Evolutionary conservation across 164 flowering plant species (phyloP).

Genomic region (Kingdonia uniflora): DNA sequence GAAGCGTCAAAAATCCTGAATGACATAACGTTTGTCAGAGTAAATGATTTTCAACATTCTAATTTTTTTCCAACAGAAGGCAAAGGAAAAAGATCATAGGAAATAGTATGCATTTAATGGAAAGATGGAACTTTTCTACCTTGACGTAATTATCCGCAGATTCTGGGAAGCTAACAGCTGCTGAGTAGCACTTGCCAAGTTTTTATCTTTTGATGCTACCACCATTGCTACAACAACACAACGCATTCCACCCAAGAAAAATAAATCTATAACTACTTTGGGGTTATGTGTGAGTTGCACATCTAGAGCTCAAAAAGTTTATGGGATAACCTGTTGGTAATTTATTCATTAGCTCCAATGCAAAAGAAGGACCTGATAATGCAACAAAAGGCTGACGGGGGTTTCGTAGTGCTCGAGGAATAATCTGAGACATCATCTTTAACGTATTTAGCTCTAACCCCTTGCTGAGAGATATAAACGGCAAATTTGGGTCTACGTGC

Average conservation of each 20-base stretch:
- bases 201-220: constrained; percentile 89
- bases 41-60: too few relatives aligned
- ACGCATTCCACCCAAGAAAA: too few relatives aligned
- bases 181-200: constrained; percentile 70
- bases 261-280: too few relatives aligned
- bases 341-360: constrained; percentile 75
- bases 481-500: constrained; percentile 72
- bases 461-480: constrained; percentile 93
- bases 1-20: too few relatives aligned
- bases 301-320: neutral
- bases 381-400: constrained; percentile 87
- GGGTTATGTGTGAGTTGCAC: too few relatives aligned
- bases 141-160: constrained; percentile 84
- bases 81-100: too few relatives aligned
- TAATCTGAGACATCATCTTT: constrained; percentile 95
- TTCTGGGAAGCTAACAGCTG: constrained; percentile 76
- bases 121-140: too few relatives aligned
- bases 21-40: too few relatives aligned
- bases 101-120: too few relatives aligned
- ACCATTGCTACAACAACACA: constrained; percentile 69
- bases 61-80: too few relatives aligned
- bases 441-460: constrained; percentile 81
- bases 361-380: constrained; percentile 95
- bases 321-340: constrained; percentile 70
- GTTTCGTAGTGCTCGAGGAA: constrained; percentile 65